Evolutionary conservation across 306 rosid species (phyloP).

Genomic region (Cicer arietinum): DNA sequence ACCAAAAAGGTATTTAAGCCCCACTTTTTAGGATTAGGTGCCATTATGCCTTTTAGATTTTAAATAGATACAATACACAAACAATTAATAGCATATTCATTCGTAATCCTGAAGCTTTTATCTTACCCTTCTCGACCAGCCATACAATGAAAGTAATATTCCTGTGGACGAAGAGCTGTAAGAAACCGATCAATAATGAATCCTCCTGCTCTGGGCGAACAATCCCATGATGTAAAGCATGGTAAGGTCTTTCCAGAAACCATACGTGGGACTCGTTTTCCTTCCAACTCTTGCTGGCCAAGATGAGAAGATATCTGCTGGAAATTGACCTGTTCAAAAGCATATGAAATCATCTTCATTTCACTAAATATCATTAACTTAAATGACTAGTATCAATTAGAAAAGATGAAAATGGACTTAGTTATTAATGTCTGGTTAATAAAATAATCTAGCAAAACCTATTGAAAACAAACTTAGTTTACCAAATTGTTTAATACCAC

Average conservation of each 20-base stretch:
- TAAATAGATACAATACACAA: background rate
- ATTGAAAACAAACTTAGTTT: conserved; percentile 17
- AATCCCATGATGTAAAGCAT: conserved; percentile 96
- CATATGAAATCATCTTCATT: conserved; percentile 29
- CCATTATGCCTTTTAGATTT: conserved; percentile 1
- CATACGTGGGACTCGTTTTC: conserved; percentile 96
- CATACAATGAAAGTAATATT: conserved; percentile 97
- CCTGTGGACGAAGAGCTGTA: conserved; percentile 93
- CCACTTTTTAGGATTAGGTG: background rate
- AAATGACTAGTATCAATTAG: too few species aligned
- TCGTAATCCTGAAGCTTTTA: conserved; percentile 17
- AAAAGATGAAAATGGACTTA: background rate
- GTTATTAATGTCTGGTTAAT: background rate
- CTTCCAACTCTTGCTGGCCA: conserved; percentile 96
- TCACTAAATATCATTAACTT: conserved; percentile 7
- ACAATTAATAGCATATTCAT: conserved; percentile 7
- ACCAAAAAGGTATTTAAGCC: too few species aligned
- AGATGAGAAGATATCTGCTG: conserved; percentile 96
- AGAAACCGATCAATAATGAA: conserved; percentile 94
- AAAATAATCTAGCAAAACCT: background rate
- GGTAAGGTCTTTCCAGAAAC: conserved; percentile 97
- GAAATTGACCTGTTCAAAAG: conserved; percentile 80
- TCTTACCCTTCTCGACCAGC: conserved; percentile 98
- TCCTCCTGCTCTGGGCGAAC: conserved; percentile 92
- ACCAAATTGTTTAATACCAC: background rate